These are phyloP conservation scores for Leersia perrieri DNA, from an alignment of 176 grass and related monocot genomes.

Conservation along the genomic window DNA sequence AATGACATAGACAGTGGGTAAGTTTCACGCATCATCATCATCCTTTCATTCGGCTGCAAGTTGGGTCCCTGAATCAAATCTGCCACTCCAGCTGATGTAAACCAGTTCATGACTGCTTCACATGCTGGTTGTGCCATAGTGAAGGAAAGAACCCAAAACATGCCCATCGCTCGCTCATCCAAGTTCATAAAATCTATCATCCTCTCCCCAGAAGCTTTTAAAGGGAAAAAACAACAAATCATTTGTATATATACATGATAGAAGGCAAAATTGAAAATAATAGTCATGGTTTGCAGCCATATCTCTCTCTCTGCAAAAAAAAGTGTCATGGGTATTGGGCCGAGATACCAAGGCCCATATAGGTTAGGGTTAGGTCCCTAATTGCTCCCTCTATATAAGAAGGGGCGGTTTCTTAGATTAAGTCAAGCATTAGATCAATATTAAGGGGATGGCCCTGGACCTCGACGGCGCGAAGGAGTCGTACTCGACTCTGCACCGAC, in stretches of 20 bases:
- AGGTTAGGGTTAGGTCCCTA: too few species aligned
- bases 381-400: too few species aligned
- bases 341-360: too few species aligned
- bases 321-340: too few species aligned
- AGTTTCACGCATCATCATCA: constrained; percentile 88
- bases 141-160: constrained; percentile 99
- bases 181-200: constrained; percentile 91
- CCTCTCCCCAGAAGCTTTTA: constrained; percentile 70
- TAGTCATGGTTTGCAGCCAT: constrained; percentile 13
- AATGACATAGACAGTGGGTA: constrained; percentile 85
- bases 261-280: background rate
- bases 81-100: constrained; percentile 69
- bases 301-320: constrained; percentile 23
- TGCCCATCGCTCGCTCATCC: constrained; percentile 88
- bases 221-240: constrained; percentile 9
- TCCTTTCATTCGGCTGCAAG: constrained; percentile 77
- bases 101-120: constrained; percentile 99
- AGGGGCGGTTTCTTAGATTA: too few species aligned
- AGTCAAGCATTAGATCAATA: too few species aligned
- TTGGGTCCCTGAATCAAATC: constrained; percentile 82
- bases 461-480: too few species aligned
- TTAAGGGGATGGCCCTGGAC: too few species aligned
- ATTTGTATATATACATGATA: background rate
- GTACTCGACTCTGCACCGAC: too few species aligned
- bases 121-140: constrained; percentile 87